Conservation (phyloP, 805 yeast species). For the Clavispora vitiphila region DNA sequence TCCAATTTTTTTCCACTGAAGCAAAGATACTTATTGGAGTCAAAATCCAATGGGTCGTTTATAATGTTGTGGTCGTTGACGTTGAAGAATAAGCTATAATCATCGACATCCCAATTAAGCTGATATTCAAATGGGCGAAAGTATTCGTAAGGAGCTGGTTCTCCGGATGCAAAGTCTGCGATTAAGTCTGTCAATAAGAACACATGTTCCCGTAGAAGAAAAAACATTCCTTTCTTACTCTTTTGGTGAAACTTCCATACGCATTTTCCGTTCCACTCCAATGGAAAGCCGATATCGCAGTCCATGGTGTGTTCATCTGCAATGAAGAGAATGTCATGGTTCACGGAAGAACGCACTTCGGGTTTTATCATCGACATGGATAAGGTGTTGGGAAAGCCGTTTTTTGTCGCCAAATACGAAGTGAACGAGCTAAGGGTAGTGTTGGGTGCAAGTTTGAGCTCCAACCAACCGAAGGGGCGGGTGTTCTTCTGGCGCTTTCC, state of each 20-base stretch:
- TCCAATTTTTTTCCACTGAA: constrained; percentile 59
- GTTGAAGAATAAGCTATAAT: constrained; percentile 64
- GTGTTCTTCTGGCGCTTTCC: constrained; percentile 8
- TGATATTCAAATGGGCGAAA: constrained; percentile 69
- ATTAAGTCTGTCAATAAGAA: constrained; percentile 66
- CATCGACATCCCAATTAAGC: constrained; percentile 52
- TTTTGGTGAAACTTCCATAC: constrained; percentile 58
- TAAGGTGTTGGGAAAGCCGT: constrained; percentile 51
- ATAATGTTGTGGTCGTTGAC: constrained; percentile 86
- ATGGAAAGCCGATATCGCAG: constrained; percentile 63
- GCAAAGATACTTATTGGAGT: constrained; percentile 72
- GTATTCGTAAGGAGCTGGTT: constrained; percentile 63
- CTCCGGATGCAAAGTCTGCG: constrained; percentile 73
- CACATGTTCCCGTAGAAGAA: constrained; percentile 77
- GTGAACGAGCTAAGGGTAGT: constrained; percentile 45
- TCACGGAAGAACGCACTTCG: constrained; percentile 77
- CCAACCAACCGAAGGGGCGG: constrained; percentile 87
- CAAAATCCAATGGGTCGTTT: constrained; percentile 80
- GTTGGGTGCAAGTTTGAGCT: constrained; percentile 53
- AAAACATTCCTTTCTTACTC: constrained; percentile 52
- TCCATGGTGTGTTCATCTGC: constrained; percentile 54
- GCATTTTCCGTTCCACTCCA: constrained; percentile 77
- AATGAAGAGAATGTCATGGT: constrained; percentile 72
- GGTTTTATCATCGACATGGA: constrained; percentile 45
- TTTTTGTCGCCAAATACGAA: constrained; percentile 51